A percentile compares a stretch with the other conserved stretches of the same genome.
phyloP scores from a whole-genome alignment of 2,329 filamentous ascomycete genomes.

The Pseudogymnoascus sp. region DNA sequence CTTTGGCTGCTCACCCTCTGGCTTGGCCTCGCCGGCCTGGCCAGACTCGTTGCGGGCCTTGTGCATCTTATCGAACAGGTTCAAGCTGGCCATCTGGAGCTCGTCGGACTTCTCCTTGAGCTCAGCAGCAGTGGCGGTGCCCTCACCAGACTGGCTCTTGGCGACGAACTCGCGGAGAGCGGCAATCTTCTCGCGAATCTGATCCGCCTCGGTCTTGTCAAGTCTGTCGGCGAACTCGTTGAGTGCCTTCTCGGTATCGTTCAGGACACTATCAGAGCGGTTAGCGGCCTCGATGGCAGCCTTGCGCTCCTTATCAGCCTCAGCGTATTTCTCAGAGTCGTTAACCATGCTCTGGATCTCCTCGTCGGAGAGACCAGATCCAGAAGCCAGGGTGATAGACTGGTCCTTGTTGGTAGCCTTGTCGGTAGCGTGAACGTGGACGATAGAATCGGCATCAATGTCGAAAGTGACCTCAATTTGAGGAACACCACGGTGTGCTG shows the following conservation, averaged over 20 bases:
- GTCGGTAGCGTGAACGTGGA: conserved; percentile 97
- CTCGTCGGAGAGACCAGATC: conserved; percentile 86
- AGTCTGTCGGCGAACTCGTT: conserved; percentile 95
- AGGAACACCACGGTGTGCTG: conserved; percentile 90
- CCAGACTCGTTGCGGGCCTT: conserved; percentile 71
- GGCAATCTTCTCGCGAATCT: conserved; percentile 88
- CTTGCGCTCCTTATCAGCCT: conserved; percentile 95
- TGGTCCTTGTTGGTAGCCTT: conserved; percentile 99
- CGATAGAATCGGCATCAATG: conserved; percentile 95
- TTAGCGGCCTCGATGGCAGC: conserved; percentile 91
- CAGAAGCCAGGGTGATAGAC: conserved; percentile 97
- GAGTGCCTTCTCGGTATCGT: conserved; percentile 96
- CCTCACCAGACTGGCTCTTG: conserved; percentile 92
- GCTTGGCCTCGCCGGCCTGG: conserved; percentile 38
- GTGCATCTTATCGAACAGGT: conserved; percentile 99
- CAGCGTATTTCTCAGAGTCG: conserved; percentile 94
- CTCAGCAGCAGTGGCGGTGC: conserved; percentile 74
- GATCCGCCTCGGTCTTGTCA: conserved; percentile 90
- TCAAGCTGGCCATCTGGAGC: conserved; percentile 89
- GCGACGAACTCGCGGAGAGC: conserved; percentile 79
- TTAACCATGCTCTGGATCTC: conserved; percentile 98
- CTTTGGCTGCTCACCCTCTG: conserved; percentile 34
- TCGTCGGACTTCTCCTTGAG: conserved; percentile 99
- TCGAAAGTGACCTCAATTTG: conserved; percentile 98
- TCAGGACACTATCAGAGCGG: conserved; percentile 89